Percentiles rank a stretch among this genome's conserved stretches.
phyloP scores from a whole-genome alignment of 768 basidiomycete species.

The Brasilioporus rufonigricans region DNA sequence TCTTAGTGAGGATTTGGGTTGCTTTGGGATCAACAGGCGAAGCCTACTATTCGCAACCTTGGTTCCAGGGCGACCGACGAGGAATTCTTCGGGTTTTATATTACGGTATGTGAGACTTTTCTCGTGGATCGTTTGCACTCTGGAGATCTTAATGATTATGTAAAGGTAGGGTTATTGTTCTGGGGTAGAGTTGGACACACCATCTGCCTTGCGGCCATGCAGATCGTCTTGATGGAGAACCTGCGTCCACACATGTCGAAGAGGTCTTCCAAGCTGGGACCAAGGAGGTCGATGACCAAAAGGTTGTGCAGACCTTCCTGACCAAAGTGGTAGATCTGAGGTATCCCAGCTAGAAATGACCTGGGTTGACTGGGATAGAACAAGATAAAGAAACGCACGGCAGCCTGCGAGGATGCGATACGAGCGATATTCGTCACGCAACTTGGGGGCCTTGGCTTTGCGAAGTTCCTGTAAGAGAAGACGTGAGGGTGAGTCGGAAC shows the following conservation, averaged over 20 bases:
- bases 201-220: constrained; percentile 99
- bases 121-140: constrained; percentile 98
- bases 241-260: constrained; percentile 99
- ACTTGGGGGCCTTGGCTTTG: constrained; percentile 95
- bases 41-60: constrained; percentile 77
- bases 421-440: constrained; percentile 97
- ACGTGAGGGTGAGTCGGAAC: constrained; percentile 3
- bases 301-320: constrained; percentile 99
- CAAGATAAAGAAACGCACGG: constrained; percentile 52
- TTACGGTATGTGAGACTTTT: constrained; percentile 99
- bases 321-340: constrained; percentile 99
- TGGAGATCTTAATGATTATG: constrained; percentile 60
- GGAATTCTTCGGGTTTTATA: constrained; percentile 99
- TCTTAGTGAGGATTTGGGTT: neutral
- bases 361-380: constrained; percentile 13
- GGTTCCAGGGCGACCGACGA: constrained; percentile 91
- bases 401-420: constrained; percentile 90
- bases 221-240: constrained; percentile 97
- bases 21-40: neutral
- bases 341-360: constrained; percentile 76
- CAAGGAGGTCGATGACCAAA: constrained; percentile 95
- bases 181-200: constrained; percentile 38
- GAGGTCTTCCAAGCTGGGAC: constrained; percentile 94
- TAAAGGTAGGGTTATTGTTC: constrained; percentile 5
- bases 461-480: constrained; percentile 64